Percentiles rank a stretch among this genome's conserved stretches.
Conservation (phyloP, 1,139 yeast genomes). For the Diutina rugosa region DNA sequence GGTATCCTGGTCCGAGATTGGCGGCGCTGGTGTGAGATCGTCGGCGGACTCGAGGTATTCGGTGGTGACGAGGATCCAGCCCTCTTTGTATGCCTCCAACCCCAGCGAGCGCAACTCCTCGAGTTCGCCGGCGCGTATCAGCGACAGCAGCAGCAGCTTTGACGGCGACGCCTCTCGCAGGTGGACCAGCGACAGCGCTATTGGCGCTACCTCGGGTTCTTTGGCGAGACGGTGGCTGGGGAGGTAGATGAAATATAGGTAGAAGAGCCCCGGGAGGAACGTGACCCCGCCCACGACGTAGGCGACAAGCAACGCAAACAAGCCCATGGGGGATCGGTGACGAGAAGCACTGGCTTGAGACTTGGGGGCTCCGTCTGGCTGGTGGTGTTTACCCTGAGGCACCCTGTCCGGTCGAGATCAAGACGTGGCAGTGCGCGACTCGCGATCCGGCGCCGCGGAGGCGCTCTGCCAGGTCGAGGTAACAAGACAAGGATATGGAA, state of each 20-base stretch:
- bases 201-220: constrained; percentile 8
- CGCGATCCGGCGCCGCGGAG: not conserved
- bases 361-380: not conserved
- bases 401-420: not conserved
- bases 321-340: not conserved
- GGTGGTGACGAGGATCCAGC: constrained; percentile 77
- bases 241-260: constrained; percentile 21
- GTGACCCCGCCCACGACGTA: constrained; percentile 68
- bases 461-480: too few relatives aligned
- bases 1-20: constrained; percentile 24
- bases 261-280: constrained; percentile 46
- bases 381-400: not conserved
- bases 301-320: constrained; percentile 4
- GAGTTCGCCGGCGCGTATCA: constrained; percentile 44
- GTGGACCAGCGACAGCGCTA: not conserved
- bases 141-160: not conserved
- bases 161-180: not conserved
- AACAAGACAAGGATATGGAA: too few relatives aligned
- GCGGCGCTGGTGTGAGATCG: constrained; percentile 7
- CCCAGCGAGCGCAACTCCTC: constrained; percentile 51
- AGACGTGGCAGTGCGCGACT: not conserved
- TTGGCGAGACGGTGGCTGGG: constrained; percentile 10
- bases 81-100: constrained; percentile 51
- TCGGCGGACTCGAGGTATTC: constrained; percentile 47
- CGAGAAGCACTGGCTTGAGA: not conserved